Conservation (phyloP, 2,329 filamentous ascomycete genomes). For the Fusarium foetens region DNA sequence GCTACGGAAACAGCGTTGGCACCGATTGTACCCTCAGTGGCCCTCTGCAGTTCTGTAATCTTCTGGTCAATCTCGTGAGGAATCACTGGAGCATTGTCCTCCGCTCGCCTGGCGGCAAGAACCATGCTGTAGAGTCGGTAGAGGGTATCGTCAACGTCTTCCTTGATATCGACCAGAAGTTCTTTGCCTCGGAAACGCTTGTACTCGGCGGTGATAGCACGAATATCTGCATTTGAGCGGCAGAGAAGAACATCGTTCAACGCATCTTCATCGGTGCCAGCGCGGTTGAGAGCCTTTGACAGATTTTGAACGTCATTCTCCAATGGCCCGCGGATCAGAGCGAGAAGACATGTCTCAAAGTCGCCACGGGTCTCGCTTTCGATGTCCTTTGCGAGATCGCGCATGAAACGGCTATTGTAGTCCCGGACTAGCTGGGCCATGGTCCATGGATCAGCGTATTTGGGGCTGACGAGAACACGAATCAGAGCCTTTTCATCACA, state of each 20-base stretch:
- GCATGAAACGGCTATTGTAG: constrained; percentile 50
- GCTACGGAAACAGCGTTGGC: constrained; percentile 47
- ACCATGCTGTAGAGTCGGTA: constrained; percentile 51
- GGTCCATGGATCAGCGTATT: constrained; percentile 48
- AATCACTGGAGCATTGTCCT: constrained; percentile 43
- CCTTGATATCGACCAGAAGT: constrained; percentile 46
- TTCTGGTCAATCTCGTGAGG: constrained; percentile 48
- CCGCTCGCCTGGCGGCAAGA: constrained; percentile 43
- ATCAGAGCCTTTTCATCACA: constrained; percentile 49
- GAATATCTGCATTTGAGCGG: constrained; percentile 51
- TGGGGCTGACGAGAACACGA: constrained; percentile 43
- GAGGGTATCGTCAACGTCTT: constrained; percentile 47
- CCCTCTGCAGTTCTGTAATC: constrained; percentile 47
- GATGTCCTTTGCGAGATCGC: constrained; percentile 48
- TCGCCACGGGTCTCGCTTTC: constrained; percentile 48
- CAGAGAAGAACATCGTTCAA: constrained; percentile 50
- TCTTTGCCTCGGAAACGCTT: constrained; percentile 43
- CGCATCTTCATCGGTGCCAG: constrained; percentile 49
- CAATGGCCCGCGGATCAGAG: constrained; percentile 47
- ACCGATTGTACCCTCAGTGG: constrained; percentile 47
- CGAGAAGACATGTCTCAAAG: constrained; percentile 46
- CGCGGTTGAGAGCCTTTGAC: constrained; percentile 45
- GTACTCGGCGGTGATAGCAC: constrained; percentile 48
- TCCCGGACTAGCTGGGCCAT: constrained; percentile 47
- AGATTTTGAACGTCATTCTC: constrained; percentile 47